phyloP scores from a whole-genome alignment of 352 stramenopile genomes.

The Blastocystis sp. region DNA sequence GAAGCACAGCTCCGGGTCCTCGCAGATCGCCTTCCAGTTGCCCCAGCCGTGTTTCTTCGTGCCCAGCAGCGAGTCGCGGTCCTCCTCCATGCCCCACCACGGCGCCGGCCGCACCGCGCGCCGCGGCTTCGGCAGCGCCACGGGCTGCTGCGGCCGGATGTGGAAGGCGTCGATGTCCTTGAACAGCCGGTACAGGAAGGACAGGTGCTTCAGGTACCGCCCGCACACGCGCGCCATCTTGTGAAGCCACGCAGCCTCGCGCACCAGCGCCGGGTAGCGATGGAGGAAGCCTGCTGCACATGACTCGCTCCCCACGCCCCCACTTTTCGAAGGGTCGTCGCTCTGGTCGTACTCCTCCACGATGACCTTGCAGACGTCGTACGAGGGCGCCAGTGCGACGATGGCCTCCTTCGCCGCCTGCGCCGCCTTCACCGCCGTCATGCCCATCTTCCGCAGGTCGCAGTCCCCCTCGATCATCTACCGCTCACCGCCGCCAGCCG shows the following conservation, averaged over 20 bases:
- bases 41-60: constrained; percentile 35
- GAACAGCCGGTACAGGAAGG: constrained; percentile 26
- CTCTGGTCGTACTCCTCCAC: no score
- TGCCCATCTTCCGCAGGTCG: constrained; percentile 1
- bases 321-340: no score
- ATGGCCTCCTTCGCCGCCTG: constrained; percentile 1
- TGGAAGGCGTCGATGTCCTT: neutral
- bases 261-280: constrained; percentile 1
- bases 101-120: constrained; percentile 35
- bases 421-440: neutral
- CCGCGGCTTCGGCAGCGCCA: constrained; percentile 18
- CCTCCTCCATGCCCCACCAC: constrained; percentile 62
- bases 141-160: neutral
- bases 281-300: no score
- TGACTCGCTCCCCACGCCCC: no score
- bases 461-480: constrained; percentile 24
- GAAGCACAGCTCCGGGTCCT: constrained; percentile 47
- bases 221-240: constrained; percentile 7
- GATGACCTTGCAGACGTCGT: neutral
- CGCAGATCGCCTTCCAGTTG: constrained; percentile 58
- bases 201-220: constrained; percentile 44
- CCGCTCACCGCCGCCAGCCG: neutral
- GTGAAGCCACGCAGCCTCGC: constrained; percentile 18
- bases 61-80: constrained; percentile 39
- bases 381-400: constrained; percentile 7